Percentiles rank a stretch among this genome's conserved stretches.
Conservation (phyloP, 2,329 filamentous ascomycete species). For the Scedosporium aurantiacum region DNA sequence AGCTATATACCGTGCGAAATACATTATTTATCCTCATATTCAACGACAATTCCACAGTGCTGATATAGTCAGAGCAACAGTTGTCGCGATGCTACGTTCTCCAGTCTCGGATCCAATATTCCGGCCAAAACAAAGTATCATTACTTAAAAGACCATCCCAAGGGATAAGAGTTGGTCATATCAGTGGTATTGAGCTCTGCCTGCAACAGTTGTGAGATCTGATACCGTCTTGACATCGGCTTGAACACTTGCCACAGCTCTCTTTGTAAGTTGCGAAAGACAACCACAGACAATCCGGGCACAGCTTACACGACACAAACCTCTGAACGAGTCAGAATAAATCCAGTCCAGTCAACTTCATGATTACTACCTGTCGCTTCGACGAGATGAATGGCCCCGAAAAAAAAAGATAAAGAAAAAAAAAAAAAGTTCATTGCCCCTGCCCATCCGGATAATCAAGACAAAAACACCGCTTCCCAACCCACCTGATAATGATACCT, state of each 20-base stretch:
- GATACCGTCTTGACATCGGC: too few relatives aligned
- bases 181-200: too few relatives aligned
- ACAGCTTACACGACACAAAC: too few relatives aligned
- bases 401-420: not conserved
- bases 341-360: not conserved
- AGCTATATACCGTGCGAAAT: conserved; percentile 1
- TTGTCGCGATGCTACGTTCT: not conserved
- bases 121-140: not conserved
- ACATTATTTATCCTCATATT: not conserved
- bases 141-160: too few relatives aligned
- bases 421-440: not conserved
- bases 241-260: too few relatives aligned
- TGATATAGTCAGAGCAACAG: not conserved
- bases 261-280: too few relatives aligned
- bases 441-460: not conserved
- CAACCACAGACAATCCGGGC: too few relatives aligned
- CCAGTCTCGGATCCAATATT: not conserved
- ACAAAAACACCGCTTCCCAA: not conserved
- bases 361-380: not conserved
- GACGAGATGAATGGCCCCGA: too few relatives aligned
- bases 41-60: not conserved
- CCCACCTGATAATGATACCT: not conserved
- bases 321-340: too few relatives aligned
- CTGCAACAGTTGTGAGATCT: too few relatives aligned
- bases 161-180: too few relatives aligned